Conservation (phyloP, 208 protist genomes). For the Leishmania lainsoni region DNA sequence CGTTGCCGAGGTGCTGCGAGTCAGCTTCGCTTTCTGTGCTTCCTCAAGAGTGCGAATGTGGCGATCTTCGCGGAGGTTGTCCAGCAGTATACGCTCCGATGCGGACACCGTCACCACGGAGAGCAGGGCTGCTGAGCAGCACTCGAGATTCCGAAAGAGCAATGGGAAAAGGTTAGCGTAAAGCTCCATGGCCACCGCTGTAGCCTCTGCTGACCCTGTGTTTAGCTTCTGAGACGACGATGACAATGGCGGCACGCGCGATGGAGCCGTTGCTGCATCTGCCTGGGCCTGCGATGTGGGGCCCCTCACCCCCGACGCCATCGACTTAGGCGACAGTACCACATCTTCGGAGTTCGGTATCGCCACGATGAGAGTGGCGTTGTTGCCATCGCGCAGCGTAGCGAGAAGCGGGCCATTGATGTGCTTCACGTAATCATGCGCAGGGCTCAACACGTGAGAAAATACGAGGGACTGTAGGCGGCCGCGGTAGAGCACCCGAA, state of each 20-base stretch:
- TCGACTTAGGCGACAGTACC: neutral
- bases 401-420: slow-evolving; percentile 63
- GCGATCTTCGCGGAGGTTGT: slow-evolving; percentile 43
- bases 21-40: slow-evolving; percentile 29
- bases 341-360: slow-evolving; percentile 44
- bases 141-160: slow-evolving; percentile 51
- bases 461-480: slow-evolving; percentile 51
- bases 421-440: slow-evolving; percentile 59
- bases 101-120: slow-evolving; percentile 55
- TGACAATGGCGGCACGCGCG: neutral
- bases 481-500: slow-evolving; percentile 48
- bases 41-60: slow-evolving; percentile 42
- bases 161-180: slow-evolving; percentile 54
- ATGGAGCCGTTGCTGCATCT: neutral
- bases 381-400: slow-evolving; percentile 38
- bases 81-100: slow-evolving; percentile 46
- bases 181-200: slow-evolving; percentile 50
- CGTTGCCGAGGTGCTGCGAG: slow-evolving; percentile 34
- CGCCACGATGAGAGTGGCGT: slow-evolving; percentile 51
- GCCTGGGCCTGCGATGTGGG: neutral
- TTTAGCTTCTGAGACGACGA: neutral
- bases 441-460: slow-evolving; percentile 68
- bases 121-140: slow-evolving; percentile 37
- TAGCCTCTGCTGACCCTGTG: slow-evolving; percentile 14
- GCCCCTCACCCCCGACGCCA: neutral